A percentile compares a stretch with the other conserved stretches of the same genome.
Conservation (phyloP, 495 filamentous ascomycete genomes). For the Aspergillus steynii region DNA sequence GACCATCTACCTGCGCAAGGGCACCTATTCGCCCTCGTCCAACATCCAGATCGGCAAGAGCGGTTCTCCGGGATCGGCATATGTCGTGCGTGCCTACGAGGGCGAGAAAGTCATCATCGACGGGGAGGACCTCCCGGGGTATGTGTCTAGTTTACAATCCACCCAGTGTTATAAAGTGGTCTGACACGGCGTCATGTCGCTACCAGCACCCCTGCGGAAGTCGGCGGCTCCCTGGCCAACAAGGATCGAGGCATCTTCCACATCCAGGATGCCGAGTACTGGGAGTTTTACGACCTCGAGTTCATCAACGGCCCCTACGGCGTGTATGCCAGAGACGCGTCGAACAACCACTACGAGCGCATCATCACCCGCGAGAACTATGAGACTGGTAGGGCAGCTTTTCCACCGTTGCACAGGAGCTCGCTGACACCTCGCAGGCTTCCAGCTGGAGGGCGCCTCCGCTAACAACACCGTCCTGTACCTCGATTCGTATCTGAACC, state of each 20-base stretch:
- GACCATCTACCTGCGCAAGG: constrained; percentile 20
- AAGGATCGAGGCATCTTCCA: constrained; percentile 20
- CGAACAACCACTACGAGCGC: constrained; percentile 24
- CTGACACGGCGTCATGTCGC: neutral
- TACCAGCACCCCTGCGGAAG: constrained; percentile 16
- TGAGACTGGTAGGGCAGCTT: constrained; percentile 12
- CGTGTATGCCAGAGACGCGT: constrained; percentile 19
- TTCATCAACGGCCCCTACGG: constrained; percentile 23
- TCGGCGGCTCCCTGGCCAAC: constrained; percentile 17
- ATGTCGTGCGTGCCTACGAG: constrained; percentile 15
- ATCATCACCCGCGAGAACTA: constrained; percentile 20
- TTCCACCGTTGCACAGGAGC: too few relatives aligned
- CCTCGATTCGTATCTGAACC: constrained; percentile 21
- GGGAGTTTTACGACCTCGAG: constrained; percentile 24
- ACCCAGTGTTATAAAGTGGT: neutral
- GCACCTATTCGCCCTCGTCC: constrained; percentile 19
- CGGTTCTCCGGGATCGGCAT: constrained; percentile 14
- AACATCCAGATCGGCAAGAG: constrained; percentile 24
- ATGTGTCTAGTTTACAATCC: neutral
- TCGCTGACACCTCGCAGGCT: constrained; percentile 5
- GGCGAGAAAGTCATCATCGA: constrained; percentile 19
- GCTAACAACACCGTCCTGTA: constrained; percentile 22
- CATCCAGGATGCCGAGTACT: constrained; percentile 21
- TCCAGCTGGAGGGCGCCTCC: constrained; percentile 20
- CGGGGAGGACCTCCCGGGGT: constrained; percentile 20